Evolutionary conservation across 2,329 filamentous ascomycete species (phyloP).

Genomic region (Neurospora crassa): DNA sequence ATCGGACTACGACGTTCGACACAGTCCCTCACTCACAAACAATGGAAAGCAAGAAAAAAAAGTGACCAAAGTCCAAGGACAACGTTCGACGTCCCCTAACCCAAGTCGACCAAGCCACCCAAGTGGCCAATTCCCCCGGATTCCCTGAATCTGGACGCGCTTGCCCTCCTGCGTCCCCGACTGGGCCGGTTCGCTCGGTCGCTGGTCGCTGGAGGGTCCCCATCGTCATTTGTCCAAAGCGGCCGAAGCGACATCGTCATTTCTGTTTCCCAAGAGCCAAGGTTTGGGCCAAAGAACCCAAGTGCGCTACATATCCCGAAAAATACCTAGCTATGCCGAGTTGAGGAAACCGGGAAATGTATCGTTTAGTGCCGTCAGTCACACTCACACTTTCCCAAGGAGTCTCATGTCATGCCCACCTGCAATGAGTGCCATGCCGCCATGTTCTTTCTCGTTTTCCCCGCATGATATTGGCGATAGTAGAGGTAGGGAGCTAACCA

Average conservation of each 20-base stretch:
- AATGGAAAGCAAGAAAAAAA: background rate
- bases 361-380: background rate
- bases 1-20: background rate
- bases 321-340: background rate
- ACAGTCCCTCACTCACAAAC: background rate
- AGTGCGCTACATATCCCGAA: background rate
- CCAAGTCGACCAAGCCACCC: background rate
- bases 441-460: background rate
- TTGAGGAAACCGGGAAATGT: background rate
- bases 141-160: background rate
- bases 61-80: background rate
- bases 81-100: background rate
- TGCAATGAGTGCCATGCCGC: background rate
- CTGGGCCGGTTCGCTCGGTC: background rate
- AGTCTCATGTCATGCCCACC: background rate
- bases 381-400: background rate
- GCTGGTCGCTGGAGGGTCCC: background rate
- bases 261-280: background rate
- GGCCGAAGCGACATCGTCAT: background rate
- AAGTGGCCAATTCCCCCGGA: background rate
- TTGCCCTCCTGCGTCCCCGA: background rate
- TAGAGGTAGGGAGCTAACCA: background rate
- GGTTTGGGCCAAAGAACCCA: background rate
- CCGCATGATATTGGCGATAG: background rate
- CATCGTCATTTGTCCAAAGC: background rate